Conservation (phyloP, 306 rosid species). For the Pachyrhizus erosus region DNA sequence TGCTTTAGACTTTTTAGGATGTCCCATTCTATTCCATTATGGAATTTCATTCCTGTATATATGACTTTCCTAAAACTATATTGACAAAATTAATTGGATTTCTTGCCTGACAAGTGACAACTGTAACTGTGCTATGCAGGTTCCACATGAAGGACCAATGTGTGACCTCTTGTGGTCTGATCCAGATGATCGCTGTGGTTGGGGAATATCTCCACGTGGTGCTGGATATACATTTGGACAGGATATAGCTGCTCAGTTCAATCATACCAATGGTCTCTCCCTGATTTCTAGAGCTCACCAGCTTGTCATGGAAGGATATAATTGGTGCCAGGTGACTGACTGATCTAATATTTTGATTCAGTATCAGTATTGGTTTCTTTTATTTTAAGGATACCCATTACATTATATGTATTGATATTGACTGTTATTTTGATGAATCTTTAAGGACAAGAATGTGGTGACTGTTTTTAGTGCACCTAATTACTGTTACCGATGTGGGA, state of each 20-base stretch:
- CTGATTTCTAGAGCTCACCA: slow-evolving; percentile 98
- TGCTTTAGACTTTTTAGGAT: slow-evolving; percentile 27
- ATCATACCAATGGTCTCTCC: slow-evolving; percentile 92
- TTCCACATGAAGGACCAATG: slow-evolving; percentile 99
- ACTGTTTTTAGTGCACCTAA: slow-evolving; percentile 99
- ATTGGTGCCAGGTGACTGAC: slow-evolving; percentile 95
- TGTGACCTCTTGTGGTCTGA: slow-evolving; percentile 99
- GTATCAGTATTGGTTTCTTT: background rate
- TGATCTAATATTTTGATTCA: slow-evolving; percentile 23
- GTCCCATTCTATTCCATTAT: background rate
- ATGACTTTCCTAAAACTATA: background rate
- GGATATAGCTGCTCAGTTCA: slow-evolving; percentile 95
- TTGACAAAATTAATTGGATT: background rate
- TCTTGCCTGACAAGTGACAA: slow-evolving; percentile 30
- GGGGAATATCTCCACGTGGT: slow-evolving; percentile 99
- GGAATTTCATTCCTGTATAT: slow-evolving; percentile 11
- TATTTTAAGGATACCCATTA: background rate
- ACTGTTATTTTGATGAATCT: slow-evolving; percentile 42
- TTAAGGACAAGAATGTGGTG: slow-evolving; percentile 95
- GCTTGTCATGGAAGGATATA: slow-evolving; percentile 99
- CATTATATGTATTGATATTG: slow-evolving; percentile 37
- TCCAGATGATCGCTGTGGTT: slow-evolving; percentile 99
- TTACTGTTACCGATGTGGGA: slow-evolving; percentile 96
- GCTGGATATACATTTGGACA: slow-evolving; percentile 99
- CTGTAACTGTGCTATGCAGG: slow-evolving; percentile 54